Base-by-base conservation (phyloP, 352 stramenopile genomes). In the Globisporangium acanthophoron region DNA sequence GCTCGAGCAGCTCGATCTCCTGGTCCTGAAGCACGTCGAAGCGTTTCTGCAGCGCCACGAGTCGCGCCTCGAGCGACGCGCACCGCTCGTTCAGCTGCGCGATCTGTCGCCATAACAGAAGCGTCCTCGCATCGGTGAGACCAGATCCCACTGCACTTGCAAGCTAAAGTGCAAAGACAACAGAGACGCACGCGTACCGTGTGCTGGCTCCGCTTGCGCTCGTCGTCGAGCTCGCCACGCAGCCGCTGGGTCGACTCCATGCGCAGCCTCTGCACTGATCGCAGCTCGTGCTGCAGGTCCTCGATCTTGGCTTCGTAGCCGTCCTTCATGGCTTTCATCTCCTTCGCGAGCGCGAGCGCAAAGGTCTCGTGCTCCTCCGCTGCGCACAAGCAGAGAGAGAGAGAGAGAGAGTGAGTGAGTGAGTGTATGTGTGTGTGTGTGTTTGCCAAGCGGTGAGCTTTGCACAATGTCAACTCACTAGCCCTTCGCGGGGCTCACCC, bases 361-460 rank as follows among this genome's bases (percentile, higher is more conserved):
- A 94, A 94, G 27, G 73, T 90, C 51, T 92, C 80, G 18, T 85
- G 76, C 24, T 89, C 79, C 53, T 89, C 79, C 12, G 60, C 74
- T 85, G 58, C 16, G 59, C 15, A 44, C 35, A 16, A 18, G 5
- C n/a, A 45, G 40, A 16, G 40, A 45, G 5, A 3, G 16, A 11
- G 16, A 37, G 6, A 13, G 47, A 15, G 12, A 52, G 20, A 31
- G 16, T 16, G n/a, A n/a, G n/a, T n/a, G n/a, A n/a, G n/a, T n/a
- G n/a, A n/a, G n/a, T n/a, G n/a, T n/a, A n/a, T n/a, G n/a, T n/a
- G n/a, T n/a, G n/a, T n/a, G n/a, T n/a, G n/a, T n/a, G n/a, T n/a
- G n/a, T 37, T 13, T 5, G 2, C n/a, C 3, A 3, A 27, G 6
- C 35, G 13, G 20, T n/a, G 4, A 48, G 8, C 24, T 24, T 27